These are phyloP conservation scores for Aspergillus candidus DNA, from an alignment of 2,329 filamentous ascomycete species.

Conservation along the genomic window DNA sequence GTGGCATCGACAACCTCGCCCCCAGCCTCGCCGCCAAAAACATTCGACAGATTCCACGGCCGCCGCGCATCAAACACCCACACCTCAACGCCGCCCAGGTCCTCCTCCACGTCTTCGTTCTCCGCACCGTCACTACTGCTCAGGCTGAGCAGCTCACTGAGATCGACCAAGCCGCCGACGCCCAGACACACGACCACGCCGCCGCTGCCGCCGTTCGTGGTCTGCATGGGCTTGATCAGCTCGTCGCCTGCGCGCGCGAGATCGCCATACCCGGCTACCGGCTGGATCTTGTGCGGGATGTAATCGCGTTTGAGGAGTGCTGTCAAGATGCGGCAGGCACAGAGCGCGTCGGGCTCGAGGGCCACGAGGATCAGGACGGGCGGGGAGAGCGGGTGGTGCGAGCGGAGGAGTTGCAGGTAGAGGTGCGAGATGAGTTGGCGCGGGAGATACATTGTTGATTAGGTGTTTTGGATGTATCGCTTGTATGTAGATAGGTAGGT, in stretches of 20 bases:
- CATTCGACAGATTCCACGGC: slow-evolving; percentile 90
- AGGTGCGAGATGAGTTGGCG: slow-evolving; percentile 82
- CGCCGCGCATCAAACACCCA: slow-evolving; percentile 90
- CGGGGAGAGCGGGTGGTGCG: slow-evolving; percentile 81
- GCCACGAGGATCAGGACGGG: slow-evolving; percentile 88
- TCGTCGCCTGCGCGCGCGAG: slow-evolving; percentile 72
- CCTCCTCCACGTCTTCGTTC: slow-evolving; percentile 44
- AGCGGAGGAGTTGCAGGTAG: slow-evolving; percentile 80
- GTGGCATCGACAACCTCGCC: slow-evolving; percentile 41
- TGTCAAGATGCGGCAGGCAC: slow-evolving; percentile 89
- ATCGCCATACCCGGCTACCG: slow-evolving; percentile 86
- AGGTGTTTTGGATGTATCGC: no score
- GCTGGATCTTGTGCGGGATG: slow-evolving; percentile 95
- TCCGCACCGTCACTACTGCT: slow-evolving; percentile 53
- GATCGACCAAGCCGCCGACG: slow-evolving; percentile 83
- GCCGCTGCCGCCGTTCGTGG: slow-evolving; percentile 73
- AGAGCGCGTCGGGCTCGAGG: slow-evolving; percentile 90
- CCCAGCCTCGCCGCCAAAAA: slow-evolving; percentile 69
- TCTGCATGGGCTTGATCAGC: slow-evolving; percentile 79
- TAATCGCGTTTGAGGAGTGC: slow-evolving; percentile 94
- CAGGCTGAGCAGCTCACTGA: slow-evolving; percentile 72
- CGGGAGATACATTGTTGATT: slow-evolving; percentile 76
- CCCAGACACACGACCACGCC: slow-evolving; percentile 89
- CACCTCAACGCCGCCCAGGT: slow-evolving; percentile 80
- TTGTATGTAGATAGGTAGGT: background rate